Percentiles rank a stretch among this genome's conserved stretches.
phyloP scores from a whole-genome alignment of 495 filamentous ascomycete genomes.

The Clohesyomyces aquaticus region DNA sequence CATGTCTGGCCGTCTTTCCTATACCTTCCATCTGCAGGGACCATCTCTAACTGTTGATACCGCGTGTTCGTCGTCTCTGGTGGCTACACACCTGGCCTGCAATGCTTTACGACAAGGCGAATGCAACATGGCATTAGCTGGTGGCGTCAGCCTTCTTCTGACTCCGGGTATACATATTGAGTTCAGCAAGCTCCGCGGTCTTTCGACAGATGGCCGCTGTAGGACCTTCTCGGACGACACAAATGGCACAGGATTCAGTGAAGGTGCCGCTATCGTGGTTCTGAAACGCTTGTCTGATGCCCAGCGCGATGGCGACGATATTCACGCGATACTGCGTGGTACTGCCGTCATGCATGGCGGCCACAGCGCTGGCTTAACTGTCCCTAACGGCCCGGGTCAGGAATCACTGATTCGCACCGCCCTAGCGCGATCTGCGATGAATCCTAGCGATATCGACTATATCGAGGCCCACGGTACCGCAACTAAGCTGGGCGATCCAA shows the following conservation, averaged over 20 bases:
- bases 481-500: slow-evolving; percentile 52
- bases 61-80: slow-evolving; percentile 23
- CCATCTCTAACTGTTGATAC: slow-evolving; percentile 17
- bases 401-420: not conserved
- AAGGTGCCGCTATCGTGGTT: slow-evolving; percentile 25
- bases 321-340: not conserved
- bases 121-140: slow-evolving; percentile 1
- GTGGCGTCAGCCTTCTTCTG: slow-evolving; percentile 11
- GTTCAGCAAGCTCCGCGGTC: slow-evolving; percentile 47
- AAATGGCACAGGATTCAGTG: slow-evolving; percentile 53
- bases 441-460: slow-evolving; percentile 26
- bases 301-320: not conserved
- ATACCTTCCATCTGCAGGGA: slow-evolving; percentile 1
- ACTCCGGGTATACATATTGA: slow-evolving; percentile 53
- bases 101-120: not conserved
- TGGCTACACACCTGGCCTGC: slow-evolving; percentile 15
- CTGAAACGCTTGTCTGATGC: not conserved
- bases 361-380: slow-evolving; percentile 28
- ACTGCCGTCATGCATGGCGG: slow-evolving; percentile 53
- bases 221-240: slow-evolving; percentile 45
- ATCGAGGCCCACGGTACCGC: slow-evolving; percentile 21
- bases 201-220: slow-evolving; percentile 37
- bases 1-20: slow-evolving; percentile 15
- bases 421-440: slow-evolving; percentile 16
- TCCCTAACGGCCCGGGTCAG: slow-evolving; percentile 2